These are phyloP conservation scores for Lagenidium sp. DNA, from an alignment of 352 stramenopile species.

Conservation along the genomic window DNA sequence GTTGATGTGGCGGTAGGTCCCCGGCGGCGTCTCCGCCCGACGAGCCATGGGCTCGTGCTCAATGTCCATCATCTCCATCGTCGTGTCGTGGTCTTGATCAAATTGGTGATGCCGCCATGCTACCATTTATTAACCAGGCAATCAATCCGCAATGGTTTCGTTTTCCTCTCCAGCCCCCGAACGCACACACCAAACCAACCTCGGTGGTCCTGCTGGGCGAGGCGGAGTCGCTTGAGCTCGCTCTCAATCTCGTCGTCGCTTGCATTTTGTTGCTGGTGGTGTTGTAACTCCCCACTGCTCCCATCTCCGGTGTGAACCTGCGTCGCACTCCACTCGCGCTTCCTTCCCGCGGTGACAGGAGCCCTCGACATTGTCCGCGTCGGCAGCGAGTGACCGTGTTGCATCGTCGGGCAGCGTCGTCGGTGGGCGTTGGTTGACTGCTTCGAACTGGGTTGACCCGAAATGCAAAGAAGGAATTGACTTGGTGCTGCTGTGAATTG, in stretches of 20 bases:
- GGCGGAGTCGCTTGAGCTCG: conserved; percentile 65
- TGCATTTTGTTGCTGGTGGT: too few relatives aligned
- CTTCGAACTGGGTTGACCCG: too few relatives aligned
- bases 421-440: too few relatives aligned
- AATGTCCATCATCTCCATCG: background rate
- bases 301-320: background rate
- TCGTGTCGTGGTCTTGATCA: conserved; percentile 3
- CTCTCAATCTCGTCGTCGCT: conserved; percentile 45
- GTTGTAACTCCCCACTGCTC: too few relatives aligned
- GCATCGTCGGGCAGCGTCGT: background rate
- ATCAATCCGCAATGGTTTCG: background rate
- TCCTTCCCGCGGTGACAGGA: conserved; percentile 14
- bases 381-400: background rate
- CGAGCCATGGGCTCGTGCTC: too few relatives aligned
- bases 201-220: too few relatives aligned
- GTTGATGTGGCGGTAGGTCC: conserved; percentile 39
- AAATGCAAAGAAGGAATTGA: too few relatives aligned
- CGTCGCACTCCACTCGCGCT: conserved; percentile 24
- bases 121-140: background rate
- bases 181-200: too few relatives aligned
- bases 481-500: too few relatives aligned
- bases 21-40: background rate
- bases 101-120: conserved; percentile 1
- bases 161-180: too few relatives aligned
- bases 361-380: conserved; percentile 1